Evolutionary conservation across 495 filamentous ascomycete species (phyloP), one percentile per base, ranked within the genome.

Genomic region (Staphylotrichum tortipilum): DNA sequence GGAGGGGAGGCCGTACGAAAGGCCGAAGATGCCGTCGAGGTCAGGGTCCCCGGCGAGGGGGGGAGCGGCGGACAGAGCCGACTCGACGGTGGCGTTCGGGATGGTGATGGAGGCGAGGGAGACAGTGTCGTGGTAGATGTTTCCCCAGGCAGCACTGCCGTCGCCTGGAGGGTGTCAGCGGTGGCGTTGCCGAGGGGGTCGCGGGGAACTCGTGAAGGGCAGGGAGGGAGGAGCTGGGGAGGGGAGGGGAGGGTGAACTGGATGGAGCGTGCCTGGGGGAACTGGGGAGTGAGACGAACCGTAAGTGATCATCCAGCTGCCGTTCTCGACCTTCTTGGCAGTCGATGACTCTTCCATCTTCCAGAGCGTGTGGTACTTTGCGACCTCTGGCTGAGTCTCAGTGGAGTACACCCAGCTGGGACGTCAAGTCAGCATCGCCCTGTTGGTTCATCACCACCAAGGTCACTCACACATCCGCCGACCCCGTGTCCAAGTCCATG

Each of bases 401-500:
- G 60, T 50, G 1, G 55, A 55, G 39, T 49, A 54, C 3, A 63
- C 44, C 62, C 62, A 65, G 17, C 60, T 62, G 36, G 0, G 36
- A 14, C 6, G 0, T 14, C 2, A 30, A 47, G 46, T 49, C 23
- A 51, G 24, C 39, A 2, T 28, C 2, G 10, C 22, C 3, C 17
- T 39, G 1, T 24, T 3, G 22, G 0, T 15, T n/a, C n/a, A n/a
- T 0, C 11, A 15, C 18, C n/a, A 8, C n/a, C 3, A 18, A 15
- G 49, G 10, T 2, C 33, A 82, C 83, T 75, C 78, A 91, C 56
- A 88, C 72, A 70, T 89, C 86, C 21, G 81, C 70, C 15, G 83
- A 87, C 1, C 84, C 86, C 40, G 85, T 87, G 63, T 91, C 86
- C 37, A 89, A 76, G 54, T 86, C 80, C 22, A 89, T 61, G 24